A percentile compares a stretch with the other conserved stretches of the same genome.
Conservation (phyloP, 306 rosid species). For the Spatholobus suberectus region DNA sequence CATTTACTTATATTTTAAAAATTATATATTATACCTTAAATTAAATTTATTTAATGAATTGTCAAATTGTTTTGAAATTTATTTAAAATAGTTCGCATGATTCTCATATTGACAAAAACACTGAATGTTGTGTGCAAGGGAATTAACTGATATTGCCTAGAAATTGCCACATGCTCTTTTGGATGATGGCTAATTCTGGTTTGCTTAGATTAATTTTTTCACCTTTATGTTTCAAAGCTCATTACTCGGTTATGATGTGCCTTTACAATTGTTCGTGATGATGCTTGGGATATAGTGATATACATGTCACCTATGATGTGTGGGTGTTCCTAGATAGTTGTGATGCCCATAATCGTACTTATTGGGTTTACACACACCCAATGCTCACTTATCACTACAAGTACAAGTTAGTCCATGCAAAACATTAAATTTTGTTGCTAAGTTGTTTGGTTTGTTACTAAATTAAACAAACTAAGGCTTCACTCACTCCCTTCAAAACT, state of each 20-base stretch:
- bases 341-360: background rate
- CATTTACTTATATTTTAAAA: no score
- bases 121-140: no score
- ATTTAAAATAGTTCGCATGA: no score
- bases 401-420: background rate
- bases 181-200: no score
- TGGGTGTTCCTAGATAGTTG: background rate
- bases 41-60: no score
- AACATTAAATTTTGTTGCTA: background rate
- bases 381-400: background rate
- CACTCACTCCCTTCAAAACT: background rate
- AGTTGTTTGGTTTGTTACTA: background rate
- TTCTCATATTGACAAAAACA: no score
- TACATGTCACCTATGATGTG: background rate
- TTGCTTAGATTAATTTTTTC: background rate
- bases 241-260: background rate
- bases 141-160: background rate
- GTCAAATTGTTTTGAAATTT: no score
- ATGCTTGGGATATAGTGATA: background rate
- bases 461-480: background rate
- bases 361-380: background rate
- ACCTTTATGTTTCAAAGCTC: background rate
- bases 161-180: background rate
- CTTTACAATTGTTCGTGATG: background rate
- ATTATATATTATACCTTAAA: no score